Evolutionary conservation across 2,329 filamentous ascomycete genomes (phyloP), one percentile per base, ranked within the genome.

Genomic region (Botrytis paeoniae): DNA sequence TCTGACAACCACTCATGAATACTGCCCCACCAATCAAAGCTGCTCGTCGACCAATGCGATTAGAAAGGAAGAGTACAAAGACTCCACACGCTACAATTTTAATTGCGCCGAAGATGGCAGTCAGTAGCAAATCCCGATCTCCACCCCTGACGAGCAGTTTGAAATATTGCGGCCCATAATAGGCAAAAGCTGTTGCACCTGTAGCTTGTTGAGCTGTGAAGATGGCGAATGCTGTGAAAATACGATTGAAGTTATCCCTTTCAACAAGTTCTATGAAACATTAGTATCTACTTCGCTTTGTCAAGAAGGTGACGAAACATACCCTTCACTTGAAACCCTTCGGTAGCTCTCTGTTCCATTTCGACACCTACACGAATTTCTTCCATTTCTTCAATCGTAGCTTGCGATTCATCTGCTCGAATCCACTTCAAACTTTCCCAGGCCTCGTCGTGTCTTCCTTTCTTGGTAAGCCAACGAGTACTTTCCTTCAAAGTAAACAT

Each of bases 1-100:
- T 57, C 29, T 57, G 51, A 29, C 51, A 57, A 18, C n/a, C 51
- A 57, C 51, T 57, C 51, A 57, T 57, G 7, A 57, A 57, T 29
- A 57, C 6, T 18, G 51, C 51, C 4, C 51, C 51, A 9, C 51
- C 14, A 45, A 85, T 81, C 8, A 86, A 79, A 18, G 85, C 78
- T 14, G 81, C 80, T 4, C 83, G 81, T 22, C 84, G 81, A 8
- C 83, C 84, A 69, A 85, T 80, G 1, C 84, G 83, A 73, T 88
- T 86, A 0, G 86, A 84, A 59, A 88, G 81, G 73, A 86, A 85
- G n/a, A 87, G 74, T n/a, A 88, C 84, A 70, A 88, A 88, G 29
- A 83, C 72, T 0, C 83, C 80, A 72, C 86, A 88, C 18, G 85
- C 84, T 0, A 85, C 80, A 37, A 87, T 84, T 78, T 87, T 87